Evolutionary conservation across 352 stramenopile species (phyloP), one percentile per base, ranked within the genome.

Genomic region (Pythium pyrilobum): DNA sequence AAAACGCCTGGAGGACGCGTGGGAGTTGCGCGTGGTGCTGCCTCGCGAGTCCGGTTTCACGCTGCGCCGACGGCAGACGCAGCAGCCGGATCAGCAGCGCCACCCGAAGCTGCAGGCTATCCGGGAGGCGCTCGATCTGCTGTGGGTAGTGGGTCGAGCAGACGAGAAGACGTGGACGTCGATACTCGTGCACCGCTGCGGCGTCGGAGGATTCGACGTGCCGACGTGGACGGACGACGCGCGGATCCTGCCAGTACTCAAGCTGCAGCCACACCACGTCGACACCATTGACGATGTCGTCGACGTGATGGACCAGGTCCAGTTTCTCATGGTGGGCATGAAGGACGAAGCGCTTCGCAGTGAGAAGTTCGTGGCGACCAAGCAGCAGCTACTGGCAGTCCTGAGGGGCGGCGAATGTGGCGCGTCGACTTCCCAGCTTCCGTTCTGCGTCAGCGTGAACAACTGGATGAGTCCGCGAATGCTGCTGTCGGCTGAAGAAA

Each of bases 141-240:
- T 77, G 24, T 67, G 52, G 53, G 56, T 77, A 12, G 59, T 77
- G 34, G 62, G 62, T 3, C 33, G 45, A 10, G 47, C 64, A 10
- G 69, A 74, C 56, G 64, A 72, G 45, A 47, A 56, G n/a, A 56
- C 51, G 28, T 72, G 66, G 63, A 72, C 65, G 38, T 56, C 53
- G 27, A 31, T 78, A 32, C 54, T 78, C 9, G 27, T 69, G 33
- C 37, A 71, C 37, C 41, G 56, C 21, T 74, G 66, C 21, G 45
- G 47, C 2, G 56, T 78, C 11, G 40, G 47, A 20, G 40, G 70
- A n/a, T 64, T 68, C 18, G 57, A 72, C 23, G 54, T 65, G 15
- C 58, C 62, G 15, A 51, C 62, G 5, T 53, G 59, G 38, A 64
- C 64, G n/a, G 66, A 74, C 29, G 63, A 62, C 20, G 50, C 52